Conservation (phyloP, 2,329 filamentous ascomycete species). For the Metarhizium humberi region DNA sequence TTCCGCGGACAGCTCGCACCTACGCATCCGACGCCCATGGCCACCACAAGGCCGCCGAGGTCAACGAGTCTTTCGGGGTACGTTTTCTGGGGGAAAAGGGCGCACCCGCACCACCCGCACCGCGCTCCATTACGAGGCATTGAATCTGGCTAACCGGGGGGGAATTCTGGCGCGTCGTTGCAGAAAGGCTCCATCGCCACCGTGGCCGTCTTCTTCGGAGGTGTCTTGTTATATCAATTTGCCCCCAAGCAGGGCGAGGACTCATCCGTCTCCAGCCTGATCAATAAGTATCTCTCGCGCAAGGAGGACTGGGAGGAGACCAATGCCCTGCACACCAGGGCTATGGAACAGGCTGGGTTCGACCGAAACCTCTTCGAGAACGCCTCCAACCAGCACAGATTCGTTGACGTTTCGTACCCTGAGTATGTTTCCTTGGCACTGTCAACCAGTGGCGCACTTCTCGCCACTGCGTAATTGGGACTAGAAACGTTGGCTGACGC, state of each 20-base stretch:
- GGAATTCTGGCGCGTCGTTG: background rate
- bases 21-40: constrained; percentile 47
- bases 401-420: constrained; percentile 44
- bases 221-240: constrained; percentile 38
- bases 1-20: constrained; percentile 31
- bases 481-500: background rate
- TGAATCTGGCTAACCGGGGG: background rate
- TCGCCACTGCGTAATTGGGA: background rate
- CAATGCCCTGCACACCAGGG: constrained; percentile 42
- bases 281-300: constrained; percentile 37
- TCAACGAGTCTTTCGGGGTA: constrained; percentile 50
- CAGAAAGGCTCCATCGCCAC: constrained; percentile 41
- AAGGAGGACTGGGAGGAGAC: constrained; percentile 40
- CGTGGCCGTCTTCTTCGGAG: constrained; percentile 33
- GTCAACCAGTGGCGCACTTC: background rate
- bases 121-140: background rate
- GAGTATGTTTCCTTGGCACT: constrained; percentile 36
- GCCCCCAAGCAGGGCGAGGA: constrained; percentile 41
- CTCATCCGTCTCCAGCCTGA: constrained; percentile 34
- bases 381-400: constrained; percentile 30
- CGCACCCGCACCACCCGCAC: background rate
- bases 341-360: constrained; percentile 45
- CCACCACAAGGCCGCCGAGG: constrained; percentile 35
- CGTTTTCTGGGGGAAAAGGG: constrained; percentile 17
- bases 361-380: constrained; percentile 47